Base-by-base conservation (phyloP, 1,139 yeast species). In the Pneumocystis sp. region DNA sequence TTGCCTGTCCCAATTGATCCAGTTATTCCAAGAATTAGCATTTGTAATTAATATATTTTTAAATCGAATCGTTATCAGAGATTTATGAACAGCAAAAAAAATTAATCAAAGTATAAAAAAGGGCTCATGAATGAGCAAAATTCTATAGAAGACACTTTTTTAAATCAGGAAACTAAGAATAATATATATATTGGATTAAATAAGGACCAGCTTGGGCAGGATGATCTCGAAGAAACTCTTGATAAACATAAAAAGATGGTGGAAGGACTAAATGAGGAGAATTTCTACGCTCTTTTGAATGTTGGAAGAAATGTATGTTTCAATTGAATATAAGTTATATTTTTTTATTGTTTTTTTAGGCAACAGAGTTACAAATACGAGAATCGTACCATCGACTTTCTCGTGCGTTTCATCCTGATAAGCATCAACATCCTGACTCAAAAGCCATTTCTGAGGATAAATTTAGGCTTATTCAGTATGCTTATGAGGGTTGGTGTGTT, bases 361-460 rank as follows among this genome's bases (percentile, higher is more conserved):
- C 67, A 19, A 65, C 63, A n/a, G 67, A 62, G 17, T 21, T 62
- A 17, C 64, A 66, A 6, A 66, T 66, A 10, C 64, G 67, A 35
- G 64, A 61, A 42, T 39, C 67, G 12, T 63, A 66, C 42, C 62
- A 65, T 21, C 62, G 64, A 19, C 61, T 66, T 19, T 66, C 67
- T 10, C 50, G 66, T 1, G 31, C 64, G 57, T 64, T 64, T 35
- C 67, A 66, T 39, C 67, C 67, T n/a, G 67, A 66, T 62, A 66
- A 66, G 59, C 67, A 66, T n/a, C 40, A 61, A 5, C 44, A 63
- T 12, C 19, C 56, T 10, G 21, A 42, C 3, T 31, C 61, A 12
- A 61, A 64, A 1, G 39, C 59, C 4, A 39, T 42, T 25, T 64
- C 67, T 5, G 65, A 63, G 17, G 64, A 62, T 2, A 61, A 62